A percentile compares a stretch with the other conserved stretches of the same genome.
Conservation (phyloP, 768 basidiomycete species). For the Stropharia rugosoannulata region DNA sequence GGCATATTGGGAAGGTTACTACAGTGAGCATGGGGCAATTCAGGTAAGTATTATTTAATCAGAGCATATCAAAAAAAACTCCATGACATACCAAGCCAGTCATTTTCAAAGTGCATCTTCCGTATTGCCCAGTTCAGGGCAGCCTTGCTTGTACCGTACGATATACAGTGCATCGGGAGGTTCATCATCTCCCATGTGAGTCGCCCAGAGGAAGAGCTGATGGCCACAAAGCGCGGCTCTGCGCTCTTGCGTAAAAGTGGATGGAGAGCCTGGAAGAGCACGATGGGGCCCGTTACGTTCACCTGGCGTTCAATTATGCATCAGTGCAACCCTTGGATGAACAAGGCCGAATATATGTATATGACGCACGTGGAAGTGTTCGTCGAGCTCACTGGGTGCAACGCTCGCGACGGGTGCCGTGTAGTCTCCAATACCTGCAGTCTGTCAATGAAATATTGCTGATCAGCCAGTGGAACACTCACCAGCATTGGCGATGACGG, state of each 20-base stretch:
- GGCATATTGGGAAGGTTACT: not conserved
- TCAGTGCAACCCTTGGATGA: not conserved
- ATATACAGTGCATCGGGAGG: not conserved
- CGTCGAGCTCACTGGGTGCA: not conserved
- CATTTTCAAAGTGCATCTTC: slow-evolving; percentile 1
- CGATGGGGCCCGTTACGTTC: not conserved
- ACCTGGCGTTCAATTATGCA: not conserved
- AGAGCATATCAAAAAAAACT: no score
- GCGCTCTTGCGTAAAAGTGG: not conserved
- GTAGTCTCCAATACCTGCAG: not conserved
- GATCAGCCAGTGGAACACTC: no score
- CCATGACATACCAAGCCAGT: not conserved
- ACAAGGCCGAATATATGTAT: not conserved
- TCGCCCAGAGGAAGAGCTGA: not conserved
- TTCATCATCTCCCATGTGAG: not conserved
- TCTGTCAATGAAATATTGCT: not conserved
- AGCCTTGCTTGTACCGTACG: not conserved
- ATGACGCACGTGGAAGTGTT: not conserved
- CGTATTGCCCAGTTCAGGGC: not conserved
- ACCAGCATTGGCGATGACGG: not conserved
- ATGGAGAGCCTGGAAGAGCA: not conserved
- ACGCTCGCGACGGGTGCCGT: not conserved
- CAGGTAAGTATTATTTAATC: no score
- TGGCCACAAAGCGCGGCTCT: not conserved
- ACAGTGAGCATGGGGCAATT: no score